Evolutionary conservation across 495 filamentous ascomycete genomes (phyloP), one percentile per base, ranked within the genome.

Genomic region (Tuber umbilicatum): DNA sequence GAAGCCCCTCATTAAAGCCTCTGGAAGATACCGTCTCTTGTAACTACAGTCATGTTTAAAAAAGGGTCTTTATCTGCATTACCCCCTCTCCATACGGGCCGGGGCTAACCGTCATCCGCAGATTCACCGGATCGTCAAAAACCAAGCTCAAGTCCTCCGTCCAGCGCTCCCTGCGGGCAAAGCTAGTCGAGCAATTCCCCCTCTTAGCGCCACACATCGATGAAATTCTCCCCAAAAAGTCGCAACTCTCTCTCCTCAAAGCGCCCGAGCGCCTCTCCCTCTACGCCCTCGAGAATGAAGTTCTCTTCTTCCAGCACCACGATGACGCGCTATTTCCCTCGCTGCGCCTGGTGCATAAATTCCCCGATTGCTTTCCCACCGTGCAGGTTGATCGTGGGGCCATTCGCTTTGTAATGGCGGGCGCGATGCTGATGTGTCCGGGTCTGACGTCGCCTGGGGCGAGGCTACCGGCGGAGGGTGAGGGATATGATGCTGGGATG

Each of bases 111-210:
- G 68, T 39, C 17, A 67, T 75, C 7, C 42, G 67, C 82, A 94
- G 91, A 74, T 89, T 97, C 83, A 86, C 89, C 80, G 84, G 90
- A 14, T 90, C 90, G 73, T 89, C 92, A 73, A 95, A 94, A 84
- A 92, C 93, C 76, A 99, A 98, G 88, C 93, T 99, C 84, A 99
- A 98, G 85, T 97, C 94, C 79, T 97, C 94, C 27, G 93, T 92
- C 64, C 93, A 97, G 85, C 92, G 95, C 76, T 89, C 86, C 76
- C 88, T 99, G 75, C 91, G 95, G 79, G 87, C 90, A 74, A 92
- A 92, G 79, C 86, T 97, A 79, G 84, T 93, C 76, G 88, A 93
- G 47, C 91, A 93, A 68, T 97, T 94, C 85, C 95, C 95, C 2
- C 87, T 91, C 23, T 92, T 97, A 72, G 90, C 89, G 74, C 93